phyloP scores from a whole-genome alignment of 129 eudicot genomes.

The Artemisia annua region DNA sequence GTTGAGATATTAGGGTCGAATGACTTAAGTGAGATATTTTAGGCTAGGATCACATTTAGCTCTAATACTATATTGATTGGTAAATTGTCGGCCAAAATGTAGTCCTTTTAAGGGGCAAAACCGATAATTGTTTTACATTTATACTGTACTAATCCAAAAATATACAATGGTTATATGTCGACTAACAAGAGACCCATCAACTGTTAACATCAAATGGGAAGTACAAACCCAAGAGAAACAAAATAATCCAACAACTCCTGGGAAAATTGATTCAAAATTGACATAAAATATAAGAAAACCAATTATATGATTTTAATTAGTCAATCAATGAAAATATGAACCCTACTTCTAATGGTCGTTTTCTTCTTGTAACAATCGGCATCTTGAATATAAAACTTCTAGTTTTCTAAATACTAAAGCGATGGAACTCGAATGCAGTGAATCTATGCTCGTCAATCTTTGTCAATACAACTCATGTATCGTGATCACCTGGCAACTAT shows the following conservation, averaged over 20 bases:
- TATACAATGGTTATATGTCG: too few species aligned
- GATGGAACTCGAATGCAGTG: background rate
- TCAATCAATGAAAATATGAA: background rate
- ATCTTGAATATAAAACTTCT: background rate
- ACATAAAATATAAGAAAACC: conserved; percentile 4
- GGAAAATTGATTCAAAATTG: background rate
- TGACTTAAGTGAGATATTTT: too few species aligned
- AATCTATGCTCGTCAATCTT: background rate
- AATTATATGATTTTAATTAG: conserved; percentile 6
- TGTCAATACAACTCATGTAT: background rate
- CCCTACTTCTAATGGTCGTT: background rate
- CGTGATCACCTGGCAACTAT: background rate
- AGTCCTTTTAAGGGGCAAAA: too few species aligned
- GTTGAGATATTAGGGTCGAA: too few species aligned
- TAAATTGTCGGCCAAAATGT: too few species aligned
- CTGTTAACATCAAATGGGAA: conserved; percentile 21
- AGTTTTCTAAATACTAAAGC: background rate
- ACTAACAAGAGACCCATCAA: background rate
- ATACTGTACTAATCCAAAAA: too few species aligned
- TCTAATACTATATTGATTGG: too few species aligned
- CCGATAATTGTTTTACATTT: too few species aligned
- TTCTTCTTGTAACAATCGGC: background rate
- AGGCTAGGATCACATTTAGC: too few species aligned
- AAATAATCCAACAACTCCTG: conserved; percentile 25
- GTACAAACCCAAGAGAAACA: conserved; percentile 30